Conservation (phyloP, 2,329 filamentous ascomycete genomes). For the Tympanopsis confertula region DNA sequence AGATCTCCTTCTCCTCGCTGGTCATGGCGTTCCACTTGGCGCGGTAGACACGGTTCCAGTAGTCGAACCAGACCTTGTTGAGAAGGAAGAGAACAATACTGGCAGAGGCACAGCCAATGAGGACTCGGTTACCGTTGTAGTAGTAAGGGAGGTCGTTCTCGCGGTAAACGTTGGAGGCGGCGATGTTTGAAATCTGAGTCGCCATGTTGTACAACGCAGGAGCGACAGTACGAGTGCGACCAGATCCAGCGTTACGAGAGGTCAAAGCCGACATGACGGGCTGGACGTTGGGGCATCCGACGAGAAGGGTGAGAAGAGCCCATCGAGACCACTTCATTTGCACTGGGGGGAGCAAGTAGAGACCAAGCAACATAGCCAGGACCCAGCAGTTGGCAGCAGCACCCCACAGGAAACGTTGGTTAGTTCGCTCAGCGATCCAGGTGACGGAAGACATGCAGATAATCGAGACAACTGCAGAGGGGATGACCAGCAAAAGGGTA, state of each 20-base stretch:
- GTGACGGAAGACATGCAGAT: too few relatives aligned
- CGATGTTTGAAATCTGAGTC: conserved; percentile 29
- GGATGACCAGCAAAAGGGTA: too few relatives aligned
- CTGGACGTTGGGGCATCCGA: conserved; percentile 36
- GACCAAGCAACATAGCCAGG: too few relatives aligned
- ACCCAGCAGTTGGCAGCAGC: too few relatives aligned
- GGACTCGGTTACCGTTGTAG: conserved; percentile 31
- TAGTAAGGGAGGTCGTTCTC: conserved; percentile 41
- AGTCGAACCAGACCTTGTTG: conserved; percentile 33
- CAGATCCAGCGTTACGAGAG: conserved; percentile 32
- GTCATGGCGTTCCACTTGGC: conserved; percentile 28
- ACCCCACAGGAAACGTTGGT: too few relatives aligned
- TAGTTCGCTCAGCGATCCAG: too few relatives aligned
- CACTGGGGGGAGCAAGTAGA: too few relatives aligned
- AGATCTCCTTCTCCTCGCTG: conserved; percentile 31
- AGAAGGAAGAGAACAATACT: conserved; percentile 32
- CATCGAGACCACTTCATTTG: conserved; percentile 32
- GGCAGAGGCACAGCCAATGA: conserved; percentile 32
- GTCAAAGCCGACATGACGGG: conserved; percentile 34
- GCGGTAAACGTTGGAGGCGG: conserved; percentile 38
- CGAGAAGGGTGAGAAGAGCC: conserved; percentile 22
- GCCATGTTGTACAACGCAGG: conserved; percentile 38
- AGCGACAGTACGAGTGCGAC: conserved; percentile 32
- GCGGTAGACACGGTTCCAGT: conserved; percentile 30
- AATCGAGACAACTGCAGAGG: too few relatives aligned